Evolutionary conservation across 1,284 basidiomycete genomes (phyloP), one percentile per base, ranked within the genome.

Genomic region (Sutorius eximius): DNA sequence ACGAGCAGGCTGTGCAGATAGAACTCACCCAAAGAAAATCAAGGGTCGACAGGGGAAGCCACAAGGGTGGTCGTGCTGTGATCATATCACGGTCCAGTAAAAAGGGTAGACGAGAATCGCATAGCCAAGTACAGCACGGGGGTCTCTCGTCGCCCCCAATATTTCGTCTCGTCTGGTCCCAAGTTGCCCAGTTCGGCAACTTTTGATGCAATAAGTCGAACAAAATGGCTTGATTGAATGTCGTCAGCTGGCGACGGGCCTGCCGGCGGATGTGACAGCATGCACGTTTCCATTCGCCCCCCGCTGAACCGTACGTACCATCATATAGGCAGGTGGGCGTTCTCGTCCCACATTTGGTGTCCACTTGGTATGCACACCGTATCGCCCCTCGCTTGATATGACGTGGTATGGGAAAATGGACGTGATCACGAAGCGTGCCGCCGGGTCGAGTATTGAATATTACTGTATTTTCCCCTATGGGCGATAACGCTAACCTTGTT

Each of bases 301-400:
- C 27, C 37, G 22, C 40, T 43, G 32, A 41, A 41, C 33, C 11
- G 22, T 58, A 33, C 24, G 24, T 27, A 27, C 24, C 24, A 27
- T 27, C 24, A 27, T 27, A 7, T 38, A n/a, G 3, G n/a, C 5
- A 11, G 4, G 36, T 16, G 34, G 16, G 15, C 24, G 2, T 16
- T 8, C n/a, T 38, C 32, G 44, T 42, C 27, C 13, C 22, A 20
- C 29, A 24, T 29, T 27, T 22, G 15, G 30, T n/a, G 32, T 27
- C 24, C 24, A 27, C 24, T 43, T 30, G 32, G 20, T 44, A 29
- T 27, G 38, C 12, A 24, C 38, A 37, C 24, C 5, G 45, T 50
- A 60, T 45, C 38, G 38, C 57, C 52, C 24, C 6, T 49, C 45
- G 57, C 57, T 47, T 62, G 45, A 42, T 2, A 18, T 59, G 56